Percentiles rank a stretch among this genome's conserved stretches.
phyloP scores from a whole-genome alignment of 805 yeast genomes.

The Candida michaelii region DNA sequence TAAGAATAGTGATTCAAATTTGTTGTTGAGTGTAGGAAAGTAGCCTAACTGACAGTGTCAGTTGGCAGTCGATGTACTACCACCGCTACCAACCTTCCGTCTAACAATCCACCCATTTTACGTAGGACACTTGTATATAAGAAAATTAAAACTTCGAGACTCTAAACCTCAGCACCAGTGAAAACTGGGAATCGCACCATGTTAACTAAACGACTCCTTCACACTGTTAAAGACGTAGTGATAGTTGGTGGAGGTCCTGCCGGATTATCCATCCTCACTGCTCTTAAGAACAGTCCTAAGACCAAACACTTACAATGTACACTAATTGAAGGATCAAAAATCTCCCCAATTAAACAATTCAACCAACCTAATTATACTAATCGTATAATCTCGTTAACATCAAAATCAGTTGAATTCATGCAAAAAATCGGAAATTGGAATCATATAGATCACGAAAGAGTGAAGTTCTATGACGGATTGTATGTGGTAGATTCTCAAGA shows the following conservation, averaged over 20 bases:
- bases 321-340: slow-evolving; percentile 70
- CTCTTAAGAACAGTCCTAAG: slow-evolving; percentile 65
- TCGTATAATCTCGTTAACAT: slow-evolving; percentile 84
- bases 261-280: slow-evolving; percentile 83
- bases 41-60: too few relatives aligned
- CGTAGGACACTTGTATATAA: too few relatives aligned
- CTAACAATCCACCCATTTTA: too few relatives aligned
- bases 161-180: background rate
- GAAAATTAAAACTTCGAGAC: too few relatives aligned
- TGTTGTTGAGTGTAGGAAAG: slow-evolving; percentile 65
- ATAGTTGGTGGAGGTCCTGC: slow-evolving; percentile 98
- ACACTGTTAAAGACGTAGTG: slow-evolving; percentile 58
- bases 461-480: slow-evolving; percentile 77
- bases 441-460: slow-evolving; percentile 63
- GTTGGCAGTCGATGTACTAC: too few relatives aligned
- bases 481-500: slow-evolving; percentile 83
- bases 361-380: slow-evolving; percentile 63
- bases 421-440: slow-evolving; percentile 76
- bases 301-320: slow-evolving; percentile 61
- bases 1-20: slow-evolving; percentile 47
- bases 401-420: slow-evolving; percentile 68
- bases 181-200: slow-evolving; percentile 8
- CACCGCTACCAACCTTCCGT: too few relatives aligned
- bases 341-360: slow-evolving; percentile 54
- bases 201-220: slow-evolving; percentile 6